Evolutionary conservation across 352 stramenopile genomes (phyloP).

Genomic region (Phytophthora europaea): DNA sequence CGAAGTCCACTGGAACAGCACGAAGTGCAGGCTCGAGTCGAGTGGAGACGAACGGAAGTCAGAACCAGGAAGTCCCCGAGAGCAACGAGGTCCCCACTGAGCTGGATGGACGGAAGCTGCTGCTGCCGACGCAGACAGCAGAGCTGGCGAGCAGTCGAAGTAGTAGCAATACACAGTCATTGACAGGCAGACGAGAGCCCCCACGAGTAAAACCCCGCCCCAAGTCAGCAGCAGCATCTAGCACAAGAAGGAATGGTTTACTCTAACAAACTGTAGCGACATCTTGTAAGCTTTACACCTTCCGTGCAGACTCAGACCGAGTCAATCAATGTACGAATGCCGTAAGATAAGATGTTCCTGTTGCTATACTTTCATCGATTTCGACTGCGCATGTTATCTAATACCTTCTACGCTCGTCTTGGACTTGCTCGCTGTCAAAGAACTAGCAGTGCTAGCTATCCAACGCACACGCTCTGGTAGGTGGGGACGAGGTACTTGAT

Average conservation of each 20-base stretch:
- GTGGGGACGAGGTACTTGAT: conserved; percentile 99
- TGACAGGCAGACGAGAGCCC: conserved; percentile 9
- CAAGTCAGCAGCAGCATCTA: conserved; percentile 36
- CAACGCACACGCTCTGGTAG: conserved; percentile 94
- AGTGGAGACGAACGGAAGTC: not conserved
- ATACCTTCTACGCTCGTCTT: not conserved
- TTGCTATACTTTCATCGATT: not conserved
- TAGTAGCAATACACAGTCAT: conserved; percentile 15
- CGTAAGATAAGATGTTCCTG: not conserved
- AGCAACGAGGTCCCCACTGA: conserved; percentile 21
- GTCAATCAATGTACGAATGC: not conserved
- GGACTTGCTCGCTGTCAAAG: not conserved
- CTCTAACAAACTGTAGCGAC: not conserved
- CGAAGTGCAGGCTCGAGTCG: conserved; percentile 7
- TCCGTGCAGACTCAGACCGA: not conserved
- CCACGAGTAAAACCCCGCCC: conserved; percentile 27
- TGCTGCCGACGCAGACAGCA: not conserved
- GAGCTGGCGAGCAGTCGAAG: not conserved
- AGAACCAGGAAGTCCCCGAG: conserved; percentile 22
- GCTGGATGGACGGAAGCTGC: conserved; percentile 29
- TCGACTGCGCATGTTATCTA: not conserved
- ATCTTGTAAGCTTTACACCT: not conserved
- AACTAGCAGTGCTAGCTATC: conserved; percentile 31
- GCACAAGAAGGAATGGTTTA: conserved; percentile 14
- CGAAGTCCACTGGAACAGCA: conserved; percentile 9